Evolutionary conservation across 257 asterid species (phyloP).

Genomic region (Cordia subcordata): DNA sequence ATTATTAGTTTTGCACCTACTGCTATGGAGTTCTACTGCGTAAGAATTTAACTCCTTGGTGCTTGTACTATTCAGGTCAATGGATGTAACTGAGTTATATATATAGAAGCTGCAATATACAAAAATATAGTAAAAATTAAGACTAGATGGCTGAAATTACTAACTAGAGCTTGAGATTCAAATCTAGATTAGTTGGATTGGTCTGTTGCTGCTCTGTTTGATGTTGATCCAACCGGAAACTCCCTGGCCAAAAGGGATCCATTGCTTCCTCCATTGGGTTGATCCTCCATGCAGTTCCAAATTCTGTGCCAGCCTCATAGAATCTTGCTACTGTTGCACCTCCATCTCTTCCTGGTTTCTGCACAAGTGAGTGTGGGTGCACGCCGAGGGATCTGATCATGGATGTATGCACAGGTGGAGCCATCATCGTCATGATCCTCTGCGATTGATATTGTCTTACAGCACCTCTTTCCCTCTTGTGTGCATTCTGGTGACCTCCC

Average conservation of each 20-base stretch:
- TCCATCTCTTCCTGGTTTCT: constrained; percentile 51
- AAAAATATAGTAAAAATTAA: not conserved
- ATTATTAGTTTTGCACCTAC: too few relatives aligned
- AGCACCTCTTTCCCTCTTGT: constrained; percentile 90
- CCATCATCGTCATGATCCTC: constrained; percentile 50
- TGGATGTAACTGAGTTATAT: too few relatives aligned
- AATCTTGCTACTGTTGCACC: constrained; percentile 31
- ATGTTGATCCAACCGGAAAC: constrained; percentile 49
- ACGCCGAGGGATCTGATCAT: constrained; percentile 83
- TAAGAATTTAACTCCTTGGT: too few relatives aligned
- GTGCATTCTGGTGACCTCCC: constrained; percentile 99
- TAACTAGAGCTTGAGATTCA: constrained; percentile 73
- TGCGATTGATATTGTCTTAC: constrained; percentile 57
- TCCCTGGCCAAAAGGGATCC: constrained; percentile 79
- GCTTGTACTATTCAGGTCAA: too few relatives aligned
- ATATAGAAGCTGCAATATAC: not conserved
- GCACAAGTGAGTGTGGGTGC: constrained; percentile 61
- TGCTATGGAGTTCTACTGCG: too few relatives aligned
- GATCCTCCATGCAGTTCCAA: constrained; percentile 34
- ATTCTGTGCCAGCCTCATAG: constrained; percentile 34
- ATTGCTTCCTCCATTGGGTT: constrained; percentile 30
- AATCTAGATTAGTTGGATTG: constrained; percentile 47
- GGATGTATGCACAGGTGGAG: constrained; percentile 43
- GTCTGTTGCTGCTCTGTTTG: constrained; percentile 39
- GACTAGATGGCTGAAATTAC: not conserved